phyloP scores from a whole-genome alignment of 163 green algal species.

The Trebouxia gelatinosa region DNA sequence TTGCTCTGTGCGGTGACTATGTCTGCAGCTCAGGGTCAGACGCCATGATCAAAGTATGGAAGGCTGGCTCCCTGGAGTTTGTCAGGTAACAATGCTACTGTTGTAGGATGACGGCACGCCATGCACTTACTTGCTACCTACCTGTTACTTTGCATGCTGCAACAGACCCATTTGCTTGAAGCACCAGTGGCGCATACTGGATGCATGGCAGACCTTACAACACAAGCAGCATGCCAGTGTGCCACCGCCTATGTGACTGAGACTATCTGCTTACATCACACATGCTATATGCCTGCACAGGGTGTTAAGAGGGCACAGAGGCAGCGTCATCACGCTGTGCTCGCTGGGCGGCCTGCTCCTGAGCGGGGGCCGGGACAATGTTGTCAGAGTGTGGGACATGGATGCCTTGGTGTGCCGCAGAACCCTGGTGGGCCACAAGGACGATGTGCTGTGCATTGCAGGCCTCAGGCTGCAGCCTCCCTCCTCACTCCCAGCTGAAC shows the following conservation, averaged over 20 bases:
- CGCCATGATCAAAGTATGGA: constrained; percentile 81
- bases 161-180: too few species aligned
- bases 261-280: too few species aligned
- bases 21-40: constrained; percentile 62
- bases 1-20: constrained; percentile 49
- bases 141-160: too few species aligned
- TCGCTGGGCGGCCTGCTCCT: constrained; percentile 68
- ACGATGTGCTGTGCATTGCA: constrained; percentile 75
- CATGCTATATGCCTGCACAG: too few species aligned
- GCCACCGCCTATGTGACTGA: too few species aligned
- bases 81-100: constrained; percentile 47
- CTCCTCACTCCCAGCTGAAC: neutral
- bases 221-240: too few species aligned
- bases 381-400: constrained; percentile 79
- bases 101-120: too few species aligned
- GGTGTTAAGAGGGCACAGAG: constrained; percentile 83
- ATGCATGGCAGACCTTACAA: too few species aligned
- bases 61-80: constrained; percentile 52
- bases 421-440: constrained; percentile 80
- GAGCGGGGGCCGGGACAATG: constrained; percentile 81
- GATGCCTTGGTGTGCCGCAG: constrained; percentile 81
- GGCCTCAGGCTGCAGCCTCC: constrained; percentile 18
- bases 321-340: constrained; percentile 78
- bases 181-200: too few species aligned
- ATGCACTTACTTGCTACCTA: too few species aligned